phyloP scores from a whole-genome alignment of 176 grass and related monocot species.

The Zoysia pacifica region DNA sequence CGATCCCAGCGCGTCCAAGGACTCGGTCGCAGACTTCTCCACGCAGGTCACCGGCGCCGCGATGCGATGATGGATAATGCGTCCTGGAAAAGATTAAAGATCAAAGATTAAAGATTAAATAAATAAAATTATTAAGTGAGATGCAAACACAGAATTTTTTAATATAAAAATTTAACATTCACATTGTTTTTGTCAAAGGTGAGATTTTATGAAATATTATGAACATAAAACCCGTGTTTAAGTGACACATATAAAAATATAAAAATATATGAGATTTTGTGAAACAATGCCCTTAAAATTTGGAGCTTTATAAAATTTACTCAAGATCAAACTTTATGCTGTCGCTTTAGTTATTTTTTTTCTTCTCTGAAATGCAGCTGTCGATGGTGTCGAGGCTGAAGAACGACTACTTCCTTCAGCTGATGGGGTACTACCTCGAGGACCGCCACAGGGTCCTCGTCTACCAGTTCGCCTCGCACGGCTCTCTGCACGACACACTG shows the following conservation, averaged over 20 bases:
- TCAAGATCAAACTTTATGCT: too few species aligned
- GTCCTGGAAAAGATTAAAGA: background rate
- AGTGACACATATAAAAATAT: too few species aligned
- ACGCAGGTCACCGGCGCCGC: slow-evolving; percentile 24
- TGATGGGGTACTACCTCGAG: slow-evolving; percentile 58
- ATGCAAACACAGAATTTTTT: too few species aligned
- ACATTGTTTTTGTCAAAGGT: too few species aligned
- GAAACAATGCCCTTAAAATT: too few species aligned
- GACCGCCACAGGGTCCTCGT: slow-evolving; percentile 48
- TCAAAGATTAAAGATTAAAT: too few species aligned
- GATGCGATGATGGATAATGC: background rate
- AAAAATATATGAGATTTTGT: too few species aligned
- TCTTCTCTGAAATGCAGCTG: slow-evolving; percentile 25
- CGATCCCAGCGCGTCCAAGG: slow-evolving; percentile 49
- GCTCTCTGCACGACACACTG: slow-evolving; percentile 54
- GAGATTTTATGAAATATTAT: too few species aligned
- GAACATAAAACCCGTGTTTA: too few species aligned
- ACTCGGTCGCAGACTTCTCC: slow-evolving; percentile 48
- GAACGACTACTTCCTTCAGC: slow-evolving; percentile 53
- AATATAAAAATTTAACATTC: too few species aligned
- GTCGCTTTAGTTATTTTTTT: background rate
- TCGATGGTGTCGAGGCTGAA: slow-evolving; percentile 59
- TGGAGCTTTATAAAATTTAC: too few species aligned
- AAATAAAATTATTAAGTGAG: too few species aligned
- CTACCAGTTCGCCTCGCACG: slow-evolving; percentile 51